Percentiles rank a stretch among this genome's conserved stretches.
Evolutionary conservation across 352 stramenopile genomes (phyloP).

Genomic region (Phytophthora melonis): DNA sequence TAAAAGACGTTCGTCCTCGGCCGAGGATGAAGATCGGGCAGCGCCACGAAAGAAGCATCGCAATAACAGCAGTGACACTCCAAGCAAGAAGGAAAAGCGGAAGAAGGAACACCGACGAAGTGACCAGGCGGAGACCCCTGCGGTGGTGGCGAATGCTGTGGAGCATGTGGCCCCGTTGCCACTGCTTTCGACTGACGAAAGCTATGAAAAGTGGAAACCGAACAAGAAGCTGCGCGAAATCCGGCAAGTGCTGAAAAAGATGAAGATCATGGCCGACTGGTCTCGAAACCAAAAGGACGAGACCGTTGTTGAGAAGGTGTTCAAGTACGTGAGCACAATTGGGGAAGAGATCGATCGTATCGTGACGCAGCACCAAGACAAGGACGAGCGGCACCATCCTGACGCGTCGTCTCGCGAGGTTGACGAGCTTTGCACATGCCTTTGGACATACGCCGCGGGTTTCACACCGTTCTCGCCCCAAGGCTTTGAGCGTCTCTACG

Average conservation of each 20-base stretch:
- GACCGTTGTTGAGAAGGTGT: conserved; percentile 88
- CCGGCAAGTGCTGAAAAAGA: conserved; percentile 86
- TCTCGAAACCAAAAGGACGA: conserved; percentile 85
- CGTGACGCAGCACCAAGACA: conserved; percentile 58
- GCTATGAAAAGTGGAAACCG: conserved; percentile 83
- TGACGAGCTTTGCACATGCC: conserved; percentile 80
- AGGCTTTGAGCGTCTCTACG: conserved; percentile 88
- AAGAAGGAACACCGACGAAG: conserved; percentile 40
- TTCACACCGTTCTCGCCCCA: conserved; percentile 80
- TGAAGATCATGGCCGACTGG: conserved; percentile 87
- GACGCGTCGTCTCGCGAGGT: conserved; percentile 46
- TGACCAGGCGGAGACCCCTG: conserved; percentile 12
- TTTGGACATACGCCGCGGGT: conserved; percentile 83
- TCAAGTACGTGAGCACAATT: conserved; percentile 88
- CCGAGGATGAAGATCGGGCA: conserved; percentile 36
- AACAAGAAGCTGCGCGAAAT: conserved; percentile 81
- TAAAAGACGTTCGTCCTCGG: conserved; percentile 51
- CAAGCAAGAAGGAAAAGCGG: conserved; percentile 47
- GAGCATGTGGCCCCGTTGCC: conserved; percentile 12
- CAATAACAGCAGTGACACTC: conserved; percentile 38
- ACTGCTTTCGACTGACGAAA: conserved; percentile 62
- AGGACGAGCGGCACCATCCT: conserved; percentile 13
- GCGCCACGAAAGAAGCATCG: conserved; percentile 47
- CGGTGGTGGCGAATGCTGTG: conserved; percentile 26
- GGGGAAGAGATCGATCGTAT: conserved; percentile 83